These are phyloP conservation scores for Fusarium torreyae DNA, from an alignment of 2,329 filamentous ascomycete species.

Conservation along the genomic window DNA sequence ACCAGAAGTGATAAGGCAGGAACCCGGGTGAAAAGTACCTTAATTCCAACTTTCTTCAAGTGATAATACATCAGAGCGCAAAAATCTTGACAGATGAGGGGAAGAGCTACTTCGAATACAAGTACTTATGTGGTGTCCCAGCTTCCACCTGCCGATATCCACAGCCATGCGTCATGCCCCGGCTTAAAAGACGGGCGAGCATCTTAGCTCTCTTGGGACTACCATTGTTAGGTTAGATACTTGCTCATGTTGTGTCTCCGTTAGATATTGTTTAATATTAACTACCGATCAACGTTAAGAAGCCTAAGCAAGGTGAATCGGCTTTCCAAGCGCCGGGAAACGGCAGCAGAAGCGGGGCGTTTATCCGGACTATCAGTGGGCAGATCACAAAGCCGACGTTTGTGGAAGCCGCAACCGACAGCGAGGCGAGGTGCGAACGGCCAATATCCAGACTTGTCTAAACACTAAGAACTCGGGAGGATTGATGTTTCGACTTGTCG, in stretches of 20 bases:
- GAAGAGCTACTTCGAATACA: conserved; percentile 6
- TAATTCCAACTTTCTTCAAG: conserved; percentile 10
- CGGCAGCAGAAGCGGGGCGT: not conserved
- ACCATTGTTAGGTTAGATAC: not conserved
- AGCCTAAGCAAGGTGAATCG: too few species aligned
- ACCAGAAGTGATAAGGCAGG: conserved; percentile 9
- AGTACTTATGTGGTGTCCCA: conserved; percentile 26
- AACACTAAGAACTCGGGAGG: too few species aligned
- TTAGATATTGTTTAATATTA: too few species aligned
- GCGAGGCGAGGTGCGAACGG: conserved; percentile 11
- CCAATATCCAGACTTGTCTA: not conserved
- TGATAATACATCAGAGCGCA: not conserved
- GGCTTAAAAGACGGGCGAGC: conserved; percentile 21
- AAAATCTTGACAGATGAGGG: conserved; percentile 6
- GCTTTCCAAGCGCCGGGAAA: too few species aligned
- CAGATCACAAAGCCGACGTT: conserved; percentile 3
- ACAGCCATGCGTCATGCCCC: conserved; percentile 27
- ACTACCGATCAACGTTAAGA: too few species aligned
- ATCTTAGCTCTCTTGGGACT: conserved; percentile 22
- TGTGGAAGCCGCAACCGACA: conserved; percentile 21
- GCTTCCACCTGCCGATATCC: conserved; percentile 35
- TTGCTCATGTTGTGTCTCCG: too few species aligned
- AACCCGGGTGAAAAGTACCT: conserved; percentile 16
- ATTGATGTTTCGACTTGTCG: too few species aligned
- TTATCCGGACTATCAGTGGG: not conserved